These are phyloP conservation scores for Arabidopsis arenosa DNA, from an alignment of 345 rosid genomes.

Conservation along the genomic window DNA sequence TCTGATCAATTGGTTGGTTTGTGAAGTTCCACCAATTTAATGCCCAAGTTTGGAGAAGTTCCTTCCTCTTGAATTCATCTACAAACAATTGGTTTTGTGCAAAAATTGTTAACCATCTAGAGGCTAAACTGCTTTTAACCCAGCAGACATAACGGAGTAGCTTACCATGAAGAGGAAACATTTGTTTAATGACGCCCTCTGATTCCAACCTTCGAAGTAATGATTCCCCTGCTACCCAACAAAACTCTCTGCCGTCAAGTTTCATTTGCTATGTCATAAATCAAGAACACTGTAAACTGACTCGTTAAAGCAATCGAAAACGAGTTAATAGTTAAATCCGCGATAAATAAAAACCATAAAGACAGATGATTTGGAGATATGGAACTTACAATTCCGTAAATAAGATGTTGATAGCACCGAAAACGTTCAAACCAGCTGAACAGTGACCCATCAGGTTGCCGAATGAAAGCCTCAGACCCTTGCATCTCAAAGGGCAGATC, in stretches of 20 bases:
- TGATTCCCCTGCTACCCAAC: constrained; percentile 78
- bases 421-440: constrained; percentile 95
- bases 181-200: constrained; percentile 68
- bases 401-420: constrained; percentile 69
- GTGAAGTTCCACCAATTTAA: constrained; percentile 76
- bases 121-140: constrained; percentile 24
- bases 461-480: constrained; percentile 71
- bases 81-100: constrained; percentile 27
- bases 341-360: neutral
- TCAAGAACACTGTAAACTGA: constrained; percentile 28
- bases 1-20: constrained; percentile 79
- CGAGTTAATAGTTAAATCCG: neutral
- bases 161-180: constrained; percentile 88
- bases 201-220: constrained; percentile 66
- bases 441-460: constrained; percentile 81
- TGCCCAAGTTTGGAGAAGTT: constrained; percentile 78
- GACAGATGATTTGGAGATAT: neutral
- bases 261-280: constrained; percentile 36
- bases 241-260: constrained; percentile 54
- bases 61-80: constrained; percentile 80
- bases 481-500: constrained; percentile 91
- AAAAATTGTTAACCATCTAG: constrained; percentile 33
- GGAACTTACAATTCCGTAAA: constrained; percentile 70
- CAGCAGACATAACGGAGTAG: constrained; percentile 19
- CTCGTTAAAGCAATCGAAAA: neutral